Evolutionary conservation across 257 asterid species (phyloP).

Genomic region (Mentha longifolia): DNA sequence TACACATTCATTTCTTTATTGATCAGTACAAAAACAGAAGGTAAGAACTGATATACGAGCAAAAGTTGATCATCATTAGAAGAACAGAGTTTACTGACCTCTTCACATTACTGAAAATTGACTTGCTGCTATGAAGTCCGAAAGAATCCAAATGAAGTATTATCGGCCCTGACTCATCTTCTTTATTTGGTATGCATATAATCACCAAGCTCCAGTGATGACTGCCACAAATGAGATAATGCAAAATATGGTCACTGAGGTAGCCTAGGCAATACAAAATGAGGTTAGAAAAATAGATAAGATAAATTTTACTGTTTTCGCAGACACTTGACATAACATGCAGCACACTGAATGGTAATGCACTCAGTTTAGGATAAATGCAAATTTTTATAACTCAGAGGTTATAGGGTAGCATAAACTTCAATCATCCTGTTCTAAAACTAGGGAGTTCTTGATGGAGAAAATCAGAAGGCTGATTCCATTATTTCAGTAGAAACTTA

Average conservation of each 20-base stretch:
- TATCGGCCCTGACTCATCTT: slow-evolving; percentile 65
- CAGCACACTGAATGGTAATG: slow-evolving; percentile 24
- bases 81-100: slow-evolving; percentile 50
- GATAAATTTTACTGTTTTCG: slow-evolving; percentile 10
- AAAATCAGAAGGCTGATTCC: slow-evolving; percentile 21
- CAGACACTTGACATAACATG: slow-evolving; percentile 18
- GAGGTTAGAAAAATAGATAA: slow-evolving; percentile 25
- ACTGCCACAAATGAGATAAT: slow-evolving; percentile 47
- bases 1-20: neutral
- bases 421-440: neutral
- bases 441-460: slow-evolving; percentile 22
- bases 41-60: no score
- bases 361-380: slow-evolving; percentile 10
- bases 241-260: slow-evolving; percentile 35
- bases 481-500: slow-evolving; percentile 3
- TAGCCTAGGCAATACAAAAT: slow-evolving; percentile 28
- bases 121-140: slow-evolving; percentile 65
- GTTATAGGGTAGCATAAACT: slow-evolving; percentile 17
- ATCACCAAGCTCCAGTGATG: slow-evolving; percentile 96
- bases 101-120: slow-evolving; percentile 59
- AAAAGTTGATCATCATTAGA: no score
- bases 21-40: slow-evolving; percentile 5
- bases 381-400: slow-evolving; percentile 5
- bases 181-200: slow-evolving; percentile 81
- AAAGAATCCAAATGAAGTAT: slow-evolving; percentile 95